Conservation (phyloP, 2,329 filamentous ascomycete genomes). For the Alternaria solani region DNA sequence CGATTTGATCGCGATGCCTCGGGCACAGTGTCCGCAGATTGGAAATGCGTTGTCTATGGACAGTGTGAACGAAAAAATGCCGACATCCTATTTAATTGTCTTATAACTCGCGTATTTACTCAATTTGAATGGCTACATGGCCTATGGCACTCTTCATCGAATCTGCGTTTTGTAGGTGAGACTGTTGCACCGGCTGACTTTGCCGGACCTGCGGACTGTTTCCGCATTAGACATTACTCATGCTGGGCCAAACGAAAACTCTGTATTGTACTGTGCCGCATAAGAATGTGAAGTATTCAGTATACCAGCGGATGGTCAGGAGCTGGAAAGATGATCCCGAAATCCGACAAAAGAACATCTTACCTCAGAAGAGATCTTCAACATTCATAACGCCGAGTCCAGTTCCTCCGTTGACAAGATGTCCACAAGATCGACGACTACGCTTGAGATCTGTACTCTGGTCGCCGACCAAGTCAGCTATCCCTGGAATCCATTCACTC, state of each 20-base stretch:
- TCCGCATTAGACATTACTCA: neutral
- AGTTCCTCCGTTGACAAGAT: constrained; percentile 18
- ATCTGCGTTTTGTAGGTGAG: neutral
- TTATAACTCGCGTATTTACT: no score
- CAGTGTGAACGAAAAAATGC: neutral
- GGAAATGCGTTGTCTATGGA: neutral
- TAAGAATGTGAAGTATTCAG: neutral
- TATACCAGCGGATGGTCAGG: neutral
- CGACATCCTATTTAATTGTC: neutral
- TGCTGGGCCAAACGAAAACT: neutral
- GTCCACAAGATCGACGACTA: constrained; percentile 26
- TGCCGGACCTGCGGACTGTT: neutral
- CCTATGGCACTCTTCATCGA: neutral
- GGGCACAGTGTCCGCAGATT: neutral
- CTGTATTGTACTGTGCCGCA: constrained; percentile 2
- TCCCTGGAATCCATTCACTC: constrained; percentile 37
- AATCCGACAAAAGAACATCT: neutral
- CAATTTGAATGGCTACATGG: neutral
- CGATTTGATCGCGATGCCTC: neutral
- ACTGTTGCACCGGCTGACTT: neutral
- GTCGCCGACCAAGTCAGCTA: constrained; percentile 35
- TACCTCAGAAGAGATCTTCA: constrained; percentile 29
- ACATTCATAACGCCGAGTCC: constrained; percentile 19
- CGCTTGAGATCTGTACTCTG: constrained; percentile 4
- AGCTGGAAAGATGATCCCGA: neutral